Base-by-base conservation (phyloP, 2,329 filamentous ascomycete genomes). In the Aspergillus quadrilineatus region DNA sequence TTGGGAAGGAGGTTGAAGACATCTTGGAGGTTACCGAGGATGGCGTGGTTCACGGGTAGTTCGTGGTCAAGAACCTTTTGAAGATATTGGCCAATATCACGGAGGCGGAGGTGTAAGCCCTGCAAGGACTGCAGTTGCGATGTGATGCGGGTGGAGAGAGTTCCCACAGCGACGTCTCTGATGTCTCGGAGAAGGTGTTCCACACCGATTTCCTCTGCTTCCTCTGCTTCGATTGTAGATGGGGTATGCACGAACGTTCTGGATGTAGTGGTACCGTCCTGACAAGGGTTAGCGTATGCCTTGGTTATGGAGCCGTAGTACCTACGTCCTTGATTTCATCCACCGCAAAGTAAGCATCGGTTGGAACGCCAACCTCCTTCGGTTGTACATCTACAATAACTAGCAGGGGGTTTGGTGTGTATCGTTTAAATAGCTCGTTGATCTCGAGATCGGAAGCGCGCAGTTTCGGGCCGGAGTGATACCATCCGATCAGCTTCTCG, bases 401-500 rank as follows among this genome's bases (percentile, higher is more conserved):
- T 52, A 99, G 84, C 65, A 99, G 81, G 50, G 94, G 94, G 72
- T 97, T 96, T 17, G 94, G 91, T 52, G 92, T 97, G 80, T 99
- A 99, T 80, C 92, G 86, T 83, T 99, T 99, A 85, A 99, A 97
- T 58, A 99, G 85, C 79, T 99, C 94, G 79, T 99, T 99, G 87
- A 99, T 96, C 80, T 97, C 90, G 65, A 99, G 80, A 81, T 99
- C 94, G 45, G 94, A 97, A 55, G 92, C 93, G 72, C 94, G 87
- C 70, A 99, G 83, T 82, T 97, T 99, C 39, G 94, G 94, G 42
- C 94, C 94, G 17, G 94, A 96, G 79, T 99, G 94, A 77, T 99
- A 99, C 94, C 94, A 99, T 71, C 94, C 94, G 83, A 99, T 95
- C 75, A 99, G 84, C 86, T 97, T 97, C 81, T 99, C 94, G 63